Conservation (phyloP, 1,139 yeast genomes). For the Lodderomyces pseudojiufengensis region DNA sequence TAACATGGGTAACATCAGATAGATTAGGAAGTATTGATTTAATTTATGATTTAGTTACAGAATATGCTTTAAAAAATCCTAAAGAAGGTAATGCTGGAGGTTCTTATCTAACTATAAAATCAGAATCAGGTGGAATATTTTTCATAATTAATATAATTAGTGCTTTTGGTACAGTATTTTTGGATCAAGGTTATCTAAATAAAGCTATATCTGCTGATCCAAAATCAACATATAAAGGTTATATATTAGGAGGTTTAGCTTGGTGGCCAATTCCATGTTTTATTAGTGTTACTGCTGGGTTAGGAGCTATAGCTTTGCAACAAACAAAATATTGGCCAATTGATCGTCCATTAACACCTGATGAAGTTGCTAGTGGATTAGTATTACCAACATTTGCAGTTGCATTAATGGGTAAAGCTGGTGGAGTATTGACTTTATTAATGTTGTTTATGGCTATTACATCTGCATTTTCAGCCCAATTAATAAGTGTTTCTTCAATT, state of each 20-base stretch:
- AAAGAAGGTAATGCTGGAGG: conserved; percentile 72
- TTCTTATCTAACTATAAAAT: conserved; percentile 75
- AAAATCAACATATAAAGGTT: conserved; percentile 83
- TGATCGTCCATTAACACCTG: conserved; percentile 59
- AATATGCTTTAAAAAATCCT: conserved; percentile 56
- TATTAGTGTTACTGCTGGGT: conserved; percentile 78
- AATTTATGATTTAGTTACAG: conserved; percentile 66
- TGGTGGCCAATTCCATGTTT: conserved; percentile 91
- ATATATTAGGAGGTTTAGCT: conserved; percentile 81
- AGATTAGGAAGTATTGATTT: conserved; percentile 73
- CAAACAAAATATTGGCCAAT: conserved; percentile 68
- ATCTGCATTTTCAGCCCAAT: conserved; percentile 80
- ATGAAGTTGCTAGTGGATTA: conserved; percentile 74
- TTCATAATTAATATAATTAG: conserved; percentile 80
- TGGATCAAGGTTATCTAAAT: conserved; percentile 88
- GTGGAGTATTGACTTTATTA: conserved; percentile 74
- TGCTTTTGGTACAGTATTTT: conserved; percentile 82
- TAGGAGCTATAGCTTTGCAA: conserved; percentile 73
- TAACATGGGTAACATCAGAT: conserved; percentile 56
- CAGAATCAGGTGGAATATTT: conserved; percentile 77
- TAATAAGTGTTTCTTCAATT: conserved; percentile 81
- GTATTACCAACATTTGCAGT: conserved; percentile 85
- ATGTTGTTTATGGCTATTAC: conserved; percentile 82
- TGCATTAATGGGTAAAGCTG: conserved; percentile 79
- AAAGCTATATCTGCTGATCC: conserved; percentile 87